Base-by-base conservation (phyloP, 2,329 filamentous ascomycete species). In the Fonsecaea nubica region DNA sequence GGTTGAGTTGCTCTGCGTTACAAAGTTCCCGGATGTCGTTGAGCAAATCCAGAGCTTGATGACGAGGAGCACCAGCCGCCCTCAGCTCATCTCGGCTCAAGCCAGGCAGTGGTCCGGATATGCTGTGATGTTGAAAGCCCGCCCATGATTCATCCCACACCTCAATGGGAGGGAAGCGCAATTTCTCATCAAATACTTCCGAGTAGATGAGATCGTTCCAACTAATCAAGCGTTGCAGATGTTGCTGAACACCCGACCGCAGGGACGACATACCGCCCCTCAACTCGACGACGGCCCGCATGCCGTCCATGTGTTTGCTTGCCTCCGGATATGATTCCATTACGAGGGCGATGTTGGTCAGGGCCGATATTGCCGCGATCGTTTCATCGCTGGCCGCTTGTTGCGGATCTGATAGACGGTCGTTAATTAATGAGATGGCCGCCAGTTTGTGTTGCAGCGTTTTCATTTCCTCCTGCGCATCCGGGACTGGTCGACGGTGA, bases 121-220 rank as follows among this genome's bases (percentile, higher is more conserved):
- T 15, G 42, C 32, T 38, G 40, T 15, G 55, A 2, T 21, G 53
- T 15, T 64, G 30, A 21, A 66, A 54, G 52, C 55, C 33, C n/a
- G 48, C 62, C 67, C 64, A 69, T 1, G 67, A 63, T 42, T 66
- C 58, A 36, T 69, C 64, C 66, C 66, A 65, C 4, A 62, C 50
- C 18, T 64, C 57, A 21, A 64, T 61, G 12, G 62, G 59, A 35
- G 64, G 61, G 40, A 67, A 58, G 10, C 38, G 60, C 25, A 67
- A 40, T 55, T 55, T 42, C n/a, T 62, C 62, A 38, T 69, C 58
- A 35, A 62, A 67, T 5, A 69, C 55, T n/a, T 69, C 62, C 18
- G 67, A 67, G 42, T 69, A 69, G 21, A 66, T 62, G 42, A 69
- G 35, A 42, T 66, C 64, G 55, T 66, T 66, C 53, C 45, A 66